Conservation (phyloP, 1,284 basidiomycete genomes). For the Puccinia polysora region DNA sequence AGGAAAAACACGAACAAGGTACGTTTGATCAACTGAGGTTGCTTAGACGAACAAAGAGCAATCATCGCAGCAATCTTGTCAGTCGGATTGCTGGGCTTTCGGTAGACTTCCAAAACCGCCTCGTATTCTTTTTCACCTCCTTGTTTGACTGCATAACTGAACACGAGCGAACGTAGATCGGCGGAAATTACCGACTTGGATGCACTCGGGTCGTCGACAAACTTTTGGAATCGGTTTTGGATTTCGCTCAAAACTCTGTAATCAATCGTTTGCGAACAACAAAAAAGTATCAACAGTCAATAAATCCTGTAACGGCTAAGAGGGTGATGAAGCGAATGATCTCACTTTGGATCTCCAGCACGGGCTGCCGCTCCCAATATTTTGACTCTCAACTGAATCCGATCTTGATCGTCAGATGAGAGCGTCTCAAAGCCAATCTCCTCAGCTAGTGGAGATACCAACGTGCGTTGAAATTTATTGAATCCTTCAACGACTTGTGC, state of each 20-base stretch:
- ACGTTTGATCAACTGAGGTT: constrained; percentile 50
- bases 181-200: constrained; percentile 49
- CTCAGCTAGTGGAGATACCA: constrained; percentile 23
- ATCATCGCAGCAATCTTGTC: constrained; percentile 54
- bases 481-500: constrained; percentile 30
- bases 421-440: constrained; percentile 41
- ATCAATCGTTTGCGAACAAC: neutral
- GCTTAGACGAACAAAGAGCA: constrained; percentile 51
- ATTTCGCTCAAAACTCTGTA: constrained; percentile 41
- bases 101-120: constrained; percentile 65
- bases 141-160: constrained; percentile 62
- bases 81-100: constrained; percentile 62
- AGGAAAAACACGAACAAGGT: constrained; percentile 50
- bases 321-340: neutral
- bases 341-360: constrained; percentile 61
- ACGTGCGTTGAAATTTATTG: constrained; percentile 17
- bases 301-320: neutral
- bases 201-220: neutral
- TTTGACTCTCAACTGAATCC: constrained; percentile 36
- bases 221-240: constrained; percentile 30
- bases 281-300: neutral
- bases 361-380: constrained; percentile 39
- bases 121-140: constrained; percentile 76
- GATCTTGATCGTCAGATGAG: constrained; percentile 37
- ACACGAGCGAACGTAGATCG: constrained; percentile 45